These are phyloP conservation scores for Barbarea vulgaris DNA, from an alignment of 345 rosid species.

Conservation along the genomic window DNA sequence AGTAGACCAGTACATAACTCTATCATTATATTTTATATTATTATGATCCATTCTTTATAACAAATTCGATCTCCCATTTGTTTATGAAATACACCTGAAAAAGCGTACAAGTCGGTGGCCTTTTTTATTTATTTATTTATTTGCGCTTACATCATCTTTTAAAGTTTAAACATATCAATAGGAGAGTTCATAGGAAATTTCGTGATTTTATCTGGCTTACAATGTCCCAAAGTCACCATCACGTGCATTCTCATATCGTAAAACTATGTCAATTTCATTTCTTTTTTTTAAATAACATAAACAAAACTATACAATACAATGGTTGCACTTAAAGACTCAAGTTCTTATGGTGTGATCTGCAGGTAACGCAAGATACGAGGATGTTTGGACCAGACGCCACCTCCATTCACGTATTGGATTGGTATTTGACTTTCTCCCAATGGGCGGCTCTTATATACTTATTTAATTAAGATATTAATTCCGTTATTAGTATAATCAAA, in stretches of 20 bases:
- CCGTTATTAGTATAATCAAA: not conserved
- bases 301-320: not conserved
- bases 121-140: not conserved
- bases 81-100: slow-evolving; percentile 23
- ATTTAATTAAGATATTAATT: slow-evolving; percentile 6
- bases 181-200: not conserved
- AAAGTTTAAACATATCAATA: not conserved
- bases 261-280: not conserved
- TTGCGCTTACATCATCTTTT: not conserved
- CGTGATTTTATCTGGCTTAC: not conserved
- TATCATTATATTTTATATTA: not conserved
- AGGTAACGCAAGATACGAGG: slow-evolving; percentile 19
- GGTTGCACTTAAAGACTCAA: not conserved
- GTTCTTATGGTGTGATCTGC: not conserved
- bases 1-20: not conserved
- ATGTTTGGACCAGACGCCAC: slow-evolving; percentile 36
- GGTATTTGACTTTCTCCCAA: slow-evolving; percentile 31
- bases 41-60: not conserved
- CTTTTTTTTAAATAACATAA: no score
- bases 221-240: not conserved
- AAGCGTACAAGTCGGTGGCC: slow-evolving; percentile 33
- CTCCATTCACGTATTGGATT: not conserved
- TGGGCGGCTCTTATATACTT: slow-evolving; percentile 20
- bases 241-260: not conserved
- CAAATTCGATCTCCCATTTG: slow-evolving; percentile 23